A percentile compares a stretch with the other conserved stretches of the same genome.
Evolutionary conservation across 225 moss, liverwort and hornwort species (phyloP).

Genomic region (Marchantia polymorpha): DNA sequence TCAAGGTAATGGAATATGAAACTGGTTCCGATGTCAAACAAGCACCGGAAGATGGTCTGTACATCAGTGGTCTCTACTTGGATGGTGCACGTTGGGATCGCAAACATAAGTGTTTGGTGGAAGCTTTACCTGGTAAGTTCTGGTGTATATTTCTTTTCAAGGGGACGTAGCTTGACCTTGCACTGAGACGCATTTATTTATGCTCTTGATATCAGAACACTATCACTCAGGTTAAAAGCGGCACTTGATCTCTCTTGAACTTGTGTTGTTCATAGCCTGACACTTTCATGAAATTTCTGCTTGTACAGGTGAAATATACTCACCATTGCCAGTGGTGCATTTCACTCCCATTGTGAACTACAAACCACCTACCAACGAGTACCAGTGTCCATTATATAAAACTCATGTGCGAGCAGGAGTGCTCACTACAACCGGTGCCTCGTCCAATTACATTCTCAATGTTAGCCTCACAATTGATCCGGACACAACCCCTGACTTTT

Average conservation of each 20-base stretch:
- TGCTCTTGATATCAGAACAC: no score
- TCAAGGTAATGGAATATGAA: slow-evolving; percentile 49
- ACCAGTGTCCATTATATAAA: slow-evolving; percentile 89
- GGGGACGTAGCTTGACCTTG: no score
- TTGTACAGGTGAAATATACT: slow-evolving; percentile 71
- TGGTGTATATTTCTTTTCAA: no score
- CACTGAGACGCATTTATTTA: no score
- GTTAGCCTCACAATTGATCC: slow-evolving; percentile 73
- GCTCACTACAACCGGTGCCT: slow-evolving; percentile 82
- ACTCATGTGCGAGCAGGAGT: slow-evolving; percentile 90
- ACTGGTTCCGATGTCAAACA: slow-evolving; percentile 43
- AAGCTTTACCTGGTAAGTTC: slow-evolving; percentile 53
- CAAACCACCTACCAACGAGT: slow-evolving; percentile 46
- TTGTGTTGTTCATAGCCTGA: no score
- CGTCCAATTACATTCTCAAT: slow-evolving; percentile 87
- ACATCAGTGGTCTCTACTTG: slow-evolving; percentile 65
- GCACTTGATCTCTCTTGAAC: no score
- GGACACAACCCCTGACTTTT: slow-evolving; percentile 64
- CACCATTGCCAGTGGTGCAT: slow-evolving; percentile 72
- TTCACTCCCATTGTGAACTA: slow-evolving; percentile 68
- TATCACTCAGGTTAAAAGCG: no score
- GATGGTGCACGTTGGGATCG: slow-evolving; percentile 87
- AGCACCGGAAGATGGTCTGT: slow-evolving; percentile 67
- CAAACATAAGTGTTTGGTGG: slow-evolving; percentile 42
- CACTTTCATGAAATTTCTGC: neutral